Percentiles rank a stretch among this genome's conserved stretches.
Conservation (phyloP, 2,329 filamentous ascomycete species). For the Endoconidiophora polonica region DNA sequence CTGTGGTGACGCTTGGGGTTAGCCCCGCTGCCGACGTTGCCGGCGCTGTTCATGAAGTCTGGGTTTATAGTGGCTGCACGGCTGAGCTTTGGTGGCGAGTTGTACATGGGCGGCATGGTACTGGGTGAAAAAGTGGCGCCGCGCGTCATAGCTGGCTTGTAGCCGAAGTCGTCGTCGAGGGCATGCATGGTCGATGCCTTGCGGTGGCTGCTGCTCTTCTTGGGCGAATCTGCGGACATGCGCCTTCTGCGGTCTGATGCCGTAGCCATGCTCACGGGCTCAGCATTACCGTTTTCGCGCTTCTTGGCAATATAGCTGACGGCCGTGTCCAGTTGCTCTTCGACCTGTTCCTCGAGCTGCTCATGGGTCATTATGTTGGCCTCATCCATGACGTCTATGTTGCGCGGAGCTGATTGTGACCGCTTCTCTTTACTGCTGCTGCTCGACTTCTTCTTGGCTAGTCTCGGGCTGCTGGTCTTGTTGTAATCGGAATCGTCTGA, state of each 20-base stretch:
- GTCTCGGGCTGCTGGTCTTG: neutral
- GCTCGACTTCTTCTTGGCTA: neutral
- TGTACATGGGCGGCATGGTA: neutral
- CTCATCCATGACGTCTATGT: neutral
- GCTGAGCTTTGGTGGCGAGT: neutral
- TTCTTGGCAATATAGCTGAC: neutral
- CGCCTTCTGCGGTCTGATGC: neutral
- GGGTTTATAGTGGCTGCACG: neutral
- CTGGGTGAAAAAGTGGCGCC: neutral
- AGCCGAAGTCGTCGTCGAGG: neutral
- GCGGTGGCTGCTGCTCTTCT: slow-evolving; percentile 1
- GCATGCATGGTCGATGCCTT: neutral
- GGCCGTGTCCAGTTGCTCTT: neutral
- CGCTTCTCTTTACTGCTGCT: neutral
- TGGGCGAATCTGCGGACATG: slow-evolving; percentile 4
- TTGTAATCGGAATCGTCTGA: neutral
- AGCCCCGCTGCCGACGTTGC: neutral
- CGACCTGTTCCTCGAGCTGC: neutral
- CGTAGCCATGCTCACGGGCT: neutral
- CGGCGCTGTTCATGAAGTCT: neutral
- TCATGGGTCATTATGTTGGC: neutral
- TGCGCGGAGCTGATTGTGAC: neutral
- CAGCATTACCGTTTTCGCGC: neutral
- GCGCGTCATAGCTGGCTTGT: neutral
- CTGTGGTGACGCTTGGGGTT: neutral